Evolutionary conservation across 2,329 filamentous ascomycete genomes (phyloP), one percentile per base, ranked within the genome.

Genomic region (Boeremia lycopersici): DNA sequence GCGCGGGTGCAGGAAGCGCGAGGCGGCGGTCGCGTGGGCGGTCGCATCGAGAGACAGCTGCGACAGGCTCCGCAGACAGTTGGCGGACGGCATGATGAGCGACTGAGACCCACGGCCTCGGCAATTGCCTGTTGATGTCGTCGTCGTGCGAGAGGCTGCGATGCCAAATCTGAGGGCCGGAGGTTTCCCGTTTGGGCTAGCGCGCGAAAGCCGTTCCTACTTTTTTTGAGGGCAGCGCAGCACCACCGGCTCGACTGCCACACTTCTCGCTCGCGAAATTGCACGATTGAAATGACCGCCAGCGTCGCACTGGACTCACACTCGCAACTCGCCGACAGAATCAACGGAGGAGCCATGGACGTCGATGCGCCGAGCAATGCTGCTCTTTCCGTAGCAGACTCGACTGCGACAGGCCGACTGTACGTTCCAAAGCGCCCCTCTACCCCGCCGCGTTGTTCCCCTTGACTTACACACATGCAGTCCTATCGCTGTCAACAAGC

Each of bases 401-500:
- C 70, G 8, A 72, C 68, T 33, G 55, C 60, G 19, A 66, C 69
- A 13, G 59, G 62, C 60, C 61, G 71, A 64, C 58, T 70, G 73
- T 75, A 62, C 39, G 66, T 63, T 17, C 29, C 36, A 31, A 41
- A 41, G 35, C 29, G 29, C 44, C 52, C 25, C 38, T 45, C 52
- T 48, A 36, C 35, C 52, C 47, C 39, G 9, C 53, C 42, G 6
- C 39, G 33, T 12, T 23, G 17, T 6, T 28, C 43, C 41, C 6
- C 31, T 47, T 31, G 43, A 8, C 60, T 65, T 13, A 62, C 56
- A 51, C 1, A 13, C 17, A 25, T 28, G 2, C 39, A 75, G 73
- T 29, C 67, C 70, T n/a, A 58, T 73, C 26, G 69, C 57, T 13
- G 74, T 78, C 43, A 67, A 87, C 57, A 96, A 96, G 78, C 88